Base-by-base conservation (phyloP, 768 basidiomycete genomes). In the Serendipita sp. region DNA sequence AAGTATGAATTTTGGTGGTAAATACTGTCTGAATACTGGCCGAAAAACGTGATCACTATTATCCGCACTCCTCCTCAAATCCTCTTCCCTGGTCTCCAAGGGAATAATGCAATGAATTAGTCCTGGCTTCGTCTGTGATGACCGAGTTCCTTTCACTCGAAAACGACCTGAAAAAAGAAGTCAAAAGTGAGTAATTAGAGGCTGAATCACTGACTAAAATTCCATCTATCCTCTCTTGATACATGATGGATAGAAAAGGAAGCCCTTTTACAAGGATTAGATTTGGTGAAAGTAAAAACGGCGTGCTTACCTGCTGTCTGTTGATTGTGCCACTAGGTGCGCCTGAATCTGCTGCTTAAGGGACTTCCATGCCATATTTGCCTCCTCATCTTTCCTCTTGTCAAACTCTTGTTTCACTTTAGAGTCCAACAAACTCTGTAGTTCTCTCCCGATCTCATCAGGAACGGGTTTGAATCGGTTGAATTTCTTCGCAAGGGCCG, bases 21-120 rank as follows among this genome's bases (percentile, higher is more conserved):
- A 18, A 56, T 8, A 7, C 38, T 30, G 45, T 7, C 45, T 28
- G 3, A 65, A 24, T 8, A 54, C 45, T 18, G 65, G 66, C 3
- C 28, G 37, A 10, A 46, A 64, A n/a, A 67, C 35, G 37, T 58
- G 35, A n/a, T 18, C 3, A 3, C 38, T 38, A 47, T 66, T 30
- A 8, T 65, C 65, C 2, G 34, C 13, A 13, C 63, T 24, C 3
- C 15, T 11, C 16, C 13, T 24, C 32, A 11, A 72, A 63, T 80
- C 74, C 3, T 76, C 74, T 16, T 73, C 70, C 0, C 73, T 72
- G 16, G 79, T 65, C 8, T 74, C 70, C 3, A 80, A 60, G 3
- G 64, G 45, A 46, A 73, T 67, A 2, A 79, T 66, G 3, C 69
- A 70, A 67, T 78, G 77, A 56, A 69, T 66, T 3, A 77, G 32